phyloP scores from a whole-genome alignment of 2,329 filamentous ascomycete genomes.

The Cercospora sojina region DNA sequence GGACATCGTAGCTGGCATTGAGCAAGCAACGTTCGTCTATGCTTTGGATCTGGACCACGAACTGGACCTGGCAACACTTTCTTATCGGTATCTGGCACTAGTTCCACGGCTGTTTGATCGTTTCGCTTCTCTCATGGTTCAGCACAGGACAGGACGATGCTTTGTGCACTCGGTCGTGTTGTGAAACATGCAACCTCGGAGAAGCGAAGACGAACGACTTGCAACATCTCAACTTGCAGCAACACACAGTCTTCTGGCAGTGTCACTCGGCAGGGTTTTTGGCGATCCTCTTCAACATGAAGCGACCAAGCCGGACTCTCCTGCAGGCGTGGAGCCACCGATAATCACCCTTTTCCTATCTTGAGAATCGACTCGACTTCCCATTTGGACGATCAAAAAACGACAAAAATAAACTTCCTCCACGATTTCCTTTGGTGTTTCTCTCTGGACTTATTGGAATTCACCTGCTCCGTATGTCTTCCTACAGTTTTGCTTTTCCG shows the following conservation, averaged over 20 bases:
- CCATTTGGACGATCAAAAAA: slow-evolving; percentile 15
- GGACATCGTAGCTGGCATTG: slow-evolving; percentile 25
- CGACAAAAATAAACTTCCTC: slow-evolving; percentile 12
- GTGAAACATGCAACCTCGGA: slow-evolving; percentile 18
- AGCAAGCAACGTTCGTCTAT: slow-evolving; percentile 20
- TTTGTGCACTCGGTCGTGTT: slow-evolving; percentile 1
- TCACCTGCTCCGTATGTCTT: background rate
- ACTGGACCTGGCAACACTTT: slow-evolving; percentile 28
- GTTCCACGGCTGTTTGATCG: slow-evolving; percentile 31
- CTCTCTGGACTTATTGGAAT: slow-evolving; percentile 1
- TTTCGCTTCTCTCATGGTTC: slow-evolving; percentile 33
- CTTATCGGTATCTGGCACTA: slow-evolving; percentile 37
- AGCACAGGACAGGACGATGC: slow-evolving; percentile 11
- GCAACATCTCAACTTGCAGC: slow-evolving; percentile 20
- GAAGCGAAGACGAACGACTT: slow-evolving; percentile 22
- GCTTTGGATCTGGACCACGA: slow-evolving; percentile 25
- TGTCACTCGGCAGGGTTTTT: slow-evolving; percentile 43
- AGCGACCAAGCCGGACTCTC: slow-evolving; percentile 22
- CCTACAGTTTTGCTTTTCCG: background rate
- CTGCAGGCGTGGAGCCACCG: slow-evolving; percentile 27
- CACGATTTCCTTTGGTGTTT: slow-evolving; percentile 22
- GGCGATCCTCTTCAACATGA: slow-evolving; percentile 28
- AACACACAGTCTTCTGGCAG: slow-evolving; percentile 36
- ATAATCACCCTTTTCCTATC: slow-evolving; percentile 16
- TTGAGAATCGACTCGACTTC: background rate